A percentile compares a stretch with the other conserved stretches of the same genome.
These are phyloP conservation scores for Dictyostelium brefeldianum DNA, from an alignment of 78 protist species.

Conservation along the genomic window DNA sequence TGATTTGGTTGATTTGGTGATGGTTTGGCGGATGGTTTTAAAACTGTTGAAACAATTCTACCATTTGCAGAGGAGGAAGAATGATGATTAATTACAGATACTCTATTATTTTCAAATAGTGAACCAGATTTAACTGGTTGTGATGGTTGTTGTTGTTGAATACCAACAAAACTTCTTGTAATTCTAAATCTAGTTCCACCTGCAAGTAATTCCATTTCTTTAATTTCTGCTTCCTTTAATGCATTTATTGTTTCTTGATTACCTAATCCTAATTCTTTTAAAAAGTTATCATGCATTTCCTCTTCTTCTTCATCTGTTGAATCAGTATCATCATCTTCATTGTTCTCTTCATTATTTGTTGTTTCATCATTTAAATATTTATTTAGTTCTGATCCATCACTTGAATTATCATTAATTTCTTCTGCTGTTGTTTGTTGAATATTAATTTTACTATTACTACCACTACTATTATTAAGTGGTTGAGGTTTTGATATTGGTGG, in stretches of 20 bases:
- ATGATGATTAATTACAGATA: background rate
- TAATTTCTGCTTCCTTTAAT: conserved; percentile 55
- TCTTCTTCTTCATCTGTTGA: conserved; percentile 61
- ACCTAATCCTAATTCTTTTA: conserved; percentile 51
- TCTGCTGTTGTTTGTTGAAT: background rate
- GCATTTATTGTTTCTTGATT: conserved; percentile 12
- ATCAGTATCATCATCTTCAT: conserved; percentile 31
- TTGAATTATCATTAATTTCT: background rate
- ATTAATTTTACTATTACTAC: no score
- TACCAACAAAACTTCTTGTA: conserved; percentile 70
- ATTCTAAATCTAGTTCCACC: conserved; percentile 71
- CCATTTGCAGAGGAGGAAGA: background rate
- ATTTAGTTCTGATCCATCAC: conserved; percentile 3
- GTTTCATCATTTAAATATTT: conserved; percentile 1
- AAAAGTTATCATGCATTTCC: conserved; percentile 71
- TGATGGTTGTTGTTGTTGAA: background rate
- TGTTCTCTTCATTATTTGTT: background rate
- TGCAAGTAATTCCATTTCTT: conserved; percentile 62
- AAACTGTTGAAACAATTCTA: background rate
- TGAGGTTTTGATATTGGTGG: background rate
- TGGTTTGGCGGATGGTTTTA: background rate
- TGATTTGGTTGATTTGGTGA: background rate
- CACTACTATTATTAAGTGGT: background rate
- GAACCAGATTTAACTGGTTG: background rate
- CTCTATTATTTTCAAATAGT: background rate